Conservation (phyloP, 139 green algal species). For the Prasinococcaceae sp. region DNA sequence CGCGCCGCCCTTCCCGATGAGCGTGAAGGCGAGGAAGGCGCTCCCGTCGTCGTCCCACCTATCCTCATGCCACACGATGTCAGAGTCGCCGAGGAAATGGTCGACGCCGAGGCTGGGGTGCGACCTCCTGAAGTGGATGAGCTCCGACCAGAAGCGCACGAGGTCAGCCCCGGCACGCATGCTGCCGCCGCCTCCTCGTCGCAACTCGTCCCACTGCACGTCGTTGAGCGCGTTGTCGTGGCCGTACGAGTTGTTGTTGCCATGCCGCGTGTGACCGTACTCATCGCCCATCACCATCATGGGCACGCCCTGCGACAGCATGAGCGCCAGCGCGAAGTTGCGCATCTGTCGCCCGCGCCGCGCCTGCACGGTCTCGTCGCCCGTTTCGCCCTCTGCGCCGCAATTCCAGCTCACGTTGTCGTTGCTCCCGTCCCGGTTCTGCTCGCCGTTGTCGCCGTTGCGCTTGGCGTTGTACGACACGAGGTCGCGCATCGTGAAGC, state of each 20-base stretch:
- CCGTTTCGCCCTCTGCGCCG: conserved; percentile 70
- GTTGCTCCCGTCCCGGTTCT: conserved; percentile 66
- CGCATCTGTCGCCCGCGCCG: conserved; percentile 60
- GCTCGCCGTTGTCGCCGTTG: conserved; percentile 71
- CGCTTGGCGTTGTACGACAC: conserved; percentile 75
- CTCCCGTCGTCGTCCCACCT: conserved; percentile 81
- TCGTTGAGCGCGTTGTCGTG: conserved; percentile 62
- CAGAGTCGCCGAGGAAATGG: conserved; percentile 21
- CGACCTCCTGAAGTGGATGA: not conserved
- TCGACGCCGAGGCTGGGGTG: not conserved
- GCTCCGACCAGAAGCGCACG: not conserved
- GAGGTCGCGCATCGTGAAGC: conserved; percentile 84
- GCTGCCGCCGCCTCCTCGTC: not conserved
- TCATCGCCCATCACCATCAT: conserved; percentile 93
- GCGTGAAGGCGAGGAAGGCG: conserved; percentile 85
- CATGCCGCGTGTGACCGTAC: conserved; percentile 52
- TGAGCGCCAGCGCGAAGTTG: conserved; percentile 76
- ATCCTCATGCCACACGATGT: conserved; percentile 95
- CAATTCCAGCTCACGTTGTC: conserved; percentile 99
- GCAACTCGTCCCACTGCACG: conserved; percentile 25
- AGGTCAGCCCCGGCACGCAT: not conserved
- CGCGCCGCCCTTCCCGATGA: conserved; percentile 30
- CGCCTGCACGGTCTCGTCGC: conserved; percentile 39
- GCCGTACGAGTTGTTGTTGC: conserved; percentile 99
- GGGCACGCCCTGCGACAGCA: conserved; percentile 72